Percentiles rank a stretch among this genome's conserved stretches.
Evolutionary conservation across 352 stramenopile genomes (phyloP).

Genomic region (Phytopythium ostracodes): DNA sequence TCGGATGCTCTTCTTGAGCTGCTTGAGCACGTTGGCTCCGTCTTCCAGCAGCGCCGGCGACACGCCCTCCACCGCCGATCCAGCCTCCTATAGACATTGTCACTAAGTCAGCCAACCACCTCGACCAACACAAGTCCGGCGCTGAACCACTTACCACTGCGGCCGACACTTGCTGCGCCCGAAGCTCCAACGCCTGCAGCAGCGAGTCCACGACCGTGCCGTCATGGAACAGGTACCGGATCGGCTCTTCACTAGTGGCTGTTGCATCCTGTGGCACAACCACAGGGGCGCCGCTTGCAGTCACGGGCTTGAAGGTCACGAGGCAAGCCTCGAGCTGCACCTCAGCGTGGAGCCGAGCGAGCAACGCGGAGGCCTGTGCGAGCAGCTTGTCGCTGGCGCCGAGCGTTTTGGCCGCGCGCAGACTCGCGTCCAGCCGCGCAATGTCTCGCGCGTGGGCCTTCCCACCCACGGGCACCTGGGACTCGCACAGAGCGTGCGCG

Average conservation of each 20-base stretch:
- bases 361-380: conserved; percentile 30
- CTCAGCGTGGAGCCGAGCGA: conserved; percentile 60
- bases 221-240: conserved; percentile 51
- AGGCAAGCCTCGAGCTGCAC: conserved; percentile 59
- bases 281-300: conserved; percentile 21
- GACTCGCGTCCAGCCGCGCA: conserved; percentile 55
- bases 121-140: too few species aligned
- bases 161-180: conserved; percentile 42
- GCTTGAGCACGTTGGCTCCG: conserved; percentile 48
- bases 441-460: conserved; percentile 53
- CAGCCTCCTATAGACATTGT: too few species aligned
- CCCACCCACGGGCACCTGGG: conserved; percentile 52
- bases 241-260: neutral
- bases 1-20: conserved; percentile 80
- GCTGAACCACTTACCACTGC: conserved; percentile 30
- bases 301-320: conserved; percentile 32
- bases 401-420: conserved; percentile 42
- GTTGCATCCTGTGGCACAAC: neutral
- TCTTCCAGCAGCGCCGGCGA: conserved; percentile 56
- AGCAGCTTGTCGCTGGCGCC: conserved; percentile 61
- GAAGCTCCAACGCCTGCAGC: conserved; percentile 61
- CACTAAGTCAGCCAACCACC: neutral
- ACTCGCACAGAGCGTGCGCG: conserved; percentile 52
- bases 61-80: conserved; percentile 41
- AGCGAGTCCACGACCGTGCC: conserved; percentile 43